Base-by-base conservation (phyloP, 139 green algal genomes). In the Parachlorella kessleri region DNA sequence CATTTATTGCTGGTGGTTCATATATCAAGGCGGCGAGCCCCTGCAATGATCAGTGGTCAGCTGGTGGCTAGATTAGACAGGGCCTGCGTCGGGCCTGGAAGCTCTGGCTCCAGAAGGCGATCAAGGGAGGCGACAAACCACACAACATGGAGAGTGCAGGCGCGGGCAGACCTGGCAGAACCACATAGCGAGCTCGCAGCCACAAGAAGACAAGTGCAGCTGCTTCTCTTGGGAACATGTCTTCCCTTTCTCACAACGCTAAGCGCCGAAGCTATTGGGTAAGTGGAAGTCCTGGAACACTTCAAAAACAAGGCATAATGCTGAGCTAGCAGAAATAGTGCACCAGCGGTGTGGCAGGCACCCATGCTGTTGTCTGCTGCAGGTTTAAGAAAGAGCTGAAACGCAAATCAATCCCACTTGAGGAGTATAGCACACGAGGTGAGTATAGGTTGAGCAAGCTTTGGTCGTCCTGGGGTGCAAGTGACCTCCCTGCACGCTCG, bases 301-400 rank as follows among this genome's bases (percentile, higher is more conserved):
- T 14, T 18, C 48, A 28, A 59, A 28, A 14, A 18, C 48, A 14
- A 14, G 14, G 48, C 48, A 59, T 59, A 14, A 14, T 59, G 14
- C 14, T 14, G 48, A 59, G 14, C 14, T 59, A 18, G 48, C 48
- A 18, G 14, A 28, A 14, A 59, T 14, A 18, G 21, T 18, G 14
- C 48, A 59, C 48, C 48, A 28, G 14, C 14, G 48, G 14, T 14
- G 48, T 59, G 48, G 48, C 48, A 59, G 14, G 21, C 48, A 14
- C 48, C 14, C 48, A 28, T 59, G 48, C 14, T 18, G 21, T 59
- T 14, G 14, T 14, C 48, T 18, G 14, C 2, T 68, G 41, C 75
- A 81, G 89, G 1, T 95, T 95, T 66, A 92, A 91, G 42, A 95
- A 95, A 74, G 87, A 95, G 70, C 76, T 95, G 30, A 95, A 94